Evolutionary conservation across 2,329 filamentous ascomycete genomes (phyloP), one percentile per base, ranked within the genome.

Genomic region (Teratosphaeriaceae sp.): DNA sequence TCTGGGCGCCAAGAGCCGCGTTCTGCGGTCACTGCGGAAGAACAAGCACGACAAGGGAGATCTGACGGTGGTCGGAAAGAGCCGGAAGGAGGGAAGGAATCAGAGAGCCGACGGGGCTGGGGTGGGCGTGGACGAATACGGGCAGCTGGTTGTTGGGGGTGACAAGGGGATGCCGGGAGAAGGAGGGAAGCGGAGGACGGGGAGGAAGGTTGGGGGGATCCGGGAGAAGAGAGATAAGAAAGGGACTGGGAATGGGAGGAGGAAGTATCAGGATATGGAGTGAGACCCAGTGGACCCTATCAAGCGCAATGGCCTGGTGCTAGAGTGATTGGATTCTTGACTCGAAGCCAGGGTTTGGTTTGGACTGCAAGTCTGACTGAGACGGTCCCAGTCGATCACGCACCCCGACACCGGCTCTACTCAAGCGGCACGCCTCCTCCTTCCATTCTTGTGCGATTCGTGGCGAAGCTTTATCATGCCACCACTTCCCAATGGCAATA

Each of bases 1-100:
- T 1, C 72, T 97, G 0, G 92, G 92, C 0, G 90, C 89, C 18
- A 97, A 97, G 73, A 94, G 88, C 0, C 75, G 88, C 11, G 76
- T 84, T 3, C 59, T 65, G 2, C 71, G 85, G 36, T 71, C 67
- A 85, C 33, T 76, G 80, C 35, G 35, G 36, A 47, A 42, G 42
- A 27, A 31, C 21, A 44, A 40, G 37, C 18, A 39, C 5, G 36
- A 38, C n/a, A 39, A 43, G 24, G 33, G 35, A 9, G 40, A 42
- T 22, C 13, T 22, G 24, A 22, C 26, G 8, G 21, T 31, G 18
- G 13, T 30, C 19, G 43, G 21, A 15, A 35, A 16, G 29, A 35
- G 3, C n/a, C 34, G 22, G 16, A 30, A 33, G 36, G 29, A 26
- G 1, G 36, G 20, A 26, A 26, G 29, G 43, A 40, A 44, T 13